Evolutionary conservation across 2,329 filamentous ascomycete genomes (phyloP).

Genomic region (Pseudocercospora fijiensis): DNA sequence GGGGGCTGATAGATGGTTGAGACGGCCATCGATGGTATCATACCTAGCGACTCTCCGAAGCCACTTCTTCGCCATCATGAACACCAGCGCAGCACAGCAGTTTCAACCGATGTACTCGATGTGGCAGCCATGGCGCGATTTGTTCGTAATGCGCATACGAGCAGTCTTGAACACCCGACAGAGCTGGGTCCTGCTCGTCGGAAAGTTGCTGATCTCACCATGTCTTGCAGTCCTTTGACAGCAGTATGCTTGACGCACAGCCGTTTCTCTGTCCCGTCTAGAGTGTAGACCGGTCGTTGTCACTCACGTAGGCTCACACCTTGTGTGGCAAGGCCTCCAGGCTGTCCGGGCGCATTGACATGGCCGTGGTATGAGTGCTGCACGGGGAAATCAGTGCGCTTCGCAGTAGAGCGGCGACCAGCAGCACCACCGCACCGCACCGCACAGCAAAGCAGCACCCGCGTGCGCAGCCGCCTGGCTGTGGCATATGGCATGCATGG

Average conservation of each 20-base stretch:
- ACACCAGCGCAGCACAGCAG: neutral
- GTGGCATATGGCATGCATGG: too few species aligned
- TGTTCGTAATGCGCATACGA: neutral
- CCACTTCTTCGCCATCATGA: neutral
- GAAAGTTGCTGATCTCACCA: conserved; percentile 4
- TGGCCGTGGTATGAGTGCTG: conserved; percentile 14
- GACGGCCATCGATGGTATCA: neutral
- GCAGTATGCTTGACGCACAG: conserved; percentile 18
- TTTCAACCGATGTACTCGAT: neutral
- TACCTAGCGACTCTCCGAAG: neutral
- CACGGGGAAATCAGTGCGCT: conserved; percentile 10
- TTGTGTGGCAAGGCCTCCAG: conserved; percentile 15
- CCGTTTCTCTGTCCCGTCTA: conserved; percentile 3
- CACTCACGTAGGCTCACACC: conserved; percentile 16
- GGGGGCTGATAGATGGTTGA: neutral
- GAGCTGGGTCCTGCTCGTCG: neutral
- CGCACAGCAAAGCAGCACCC: too few species aligned
- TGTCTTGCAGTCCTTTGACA: conserved; percentile 16
- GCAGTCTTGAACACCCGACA: neutral
- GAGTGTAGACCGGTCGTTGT: conserved; percentile 9
- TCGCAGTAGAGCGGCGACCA: conserved; percentile 11
- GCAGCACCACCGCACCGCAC: too few species aligned
- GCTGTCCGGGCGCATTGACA: conserved; percentile 12
- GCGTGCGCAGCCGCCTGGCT: too few species aligned
- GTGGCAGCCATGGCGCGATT: neutral